Conservation (phyloP, 192 early-diverging fungal species). For the Helicostylum pulchrum region DNA sequence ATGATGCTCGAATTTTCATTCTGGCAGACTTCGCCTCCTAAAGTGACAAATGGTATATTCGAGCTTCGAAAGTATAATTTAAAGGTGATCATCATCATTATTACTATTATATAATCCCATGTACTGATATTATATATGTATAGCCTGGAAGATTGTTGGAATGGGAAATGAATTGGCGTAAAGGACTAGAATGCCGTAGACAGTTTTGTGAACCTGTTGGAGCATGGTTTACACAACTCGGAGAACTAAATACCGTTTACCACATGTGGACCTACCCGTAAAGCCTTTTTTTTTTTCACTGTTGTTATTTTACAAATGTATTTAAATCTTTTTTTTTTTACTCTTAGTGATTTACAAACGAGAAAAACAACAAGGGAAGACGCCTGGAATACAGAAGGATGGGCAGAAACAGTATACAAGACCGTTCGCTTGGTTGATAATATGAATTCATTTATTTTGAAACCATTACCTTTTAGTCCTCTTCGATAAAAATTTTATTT, state of each 20-base stretch:
- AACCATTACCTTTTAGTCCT: slow-evolving; percentile 76
- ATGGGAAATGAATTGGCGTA: slow-evolving; percentile 89
- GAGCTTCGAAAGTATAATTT: slow-evolving; percentile 89
- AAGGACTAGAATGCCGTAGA: slow-evolving; percentile 83
- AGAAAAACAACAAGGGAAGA: slow-evolving; percentile 88
- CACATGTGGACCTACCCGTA: slow-evolving; percentile 62
- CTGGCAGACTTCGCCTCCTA: slow-evolving; percentile 82
- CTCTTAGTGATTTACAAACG: slow-evolving; percentile 70
- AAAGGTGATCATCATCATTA: slow-evolving; percentile 43
- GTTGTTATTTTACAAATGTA: too few relatives aligned
- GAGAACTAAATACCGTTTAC: slow-evolving; percentile 83
- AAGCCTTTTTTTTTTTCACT: background rate
- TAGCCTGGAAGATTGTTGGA: slow-evolving; percentile 87
- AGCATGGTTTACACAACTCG: slow-evolving; percentile 95
- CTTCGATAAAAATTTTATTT: slow-evolving; percentile 49
- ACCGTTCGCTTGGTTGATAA: slow-evolving; percentile 79
- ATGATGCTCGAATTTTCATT: slow-evolving; percentile 92
- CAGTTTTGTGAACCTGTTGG: slow-evolving; percentile 91
- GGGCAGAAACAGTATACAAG: slow-evolving; percentile 89
- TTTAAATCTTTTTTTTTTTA: too few relatives aligned
- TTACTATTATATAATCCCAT: background rate
- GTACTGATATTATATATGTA: background rate
- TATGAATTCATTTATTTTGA: slow-evolving; percentile 83
- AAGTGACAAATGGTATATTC: slow-evolving; percentile 76
- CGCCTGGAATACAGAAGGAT: slow-evolving; percentile 92